Evolutionary conservation across 345 rosid species (phyloP), one percentile per base, ranked within the genome.

Genomic region (Brassica incana): DNA sequence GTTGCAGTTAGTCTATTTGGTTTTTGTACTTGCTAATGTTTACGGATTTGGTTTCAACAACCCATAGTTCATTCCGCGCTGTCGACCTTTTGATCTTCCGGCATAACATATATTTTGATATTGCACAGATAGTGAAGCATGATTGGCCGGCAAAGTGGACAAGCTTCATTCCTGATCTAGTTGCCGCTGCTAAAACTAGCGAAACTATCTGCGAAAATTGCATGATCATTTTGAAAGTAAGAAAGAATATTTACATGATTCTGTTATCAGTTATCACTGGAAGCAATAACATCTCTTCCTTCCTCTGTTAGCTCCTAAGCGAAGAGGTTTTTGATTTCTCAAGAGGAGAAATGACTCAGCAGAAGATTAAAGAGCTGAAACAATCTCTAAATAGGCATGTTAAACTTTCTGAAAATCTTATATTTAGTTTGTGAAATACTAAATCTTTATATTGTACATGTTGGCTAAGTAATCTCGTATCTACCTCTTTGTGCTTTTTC

Each of bases 241-340:
- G 90, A 29, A 36, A 15, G 90, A 27, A 36, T 18, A 20, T 18
- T 50, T 43, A 36, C 14, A 30, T 36, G 74, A 71, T 74, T 69
- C 62, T 58, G 59, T 63, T 30, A 45, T 76, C 65, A 33, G 69
- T 50, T 71, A 18, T 45, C 15, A 25, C 40, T 72, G 38, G 30
- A 67, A 72, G 52, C 5, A 48, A n/a, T 80, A 73, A 85, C 68
- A 71, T 60, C 45, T 58, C 27, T 52, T 73, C 38, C 61, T 32
- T 73, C 38, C 61, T 32, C 29, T 69, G 48, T 59, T 91, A 96
- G 99, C 98, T 96, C 71, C 85, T 96, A 64, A 96, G 98, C 69
- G 99, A 96, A 84, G 99, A 96, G 80, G 99, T 96, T 78, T 96
- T 96, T 84, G 99, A 96, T 86, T 96, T 96, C 86, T 96, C 99